Percentiles rank a stretch among this genome's conserved stretches.
phyloP scores from a whole-genome alignment of 352 stramenopile genomes.

The Pythium vanterpoolii region DNA sequence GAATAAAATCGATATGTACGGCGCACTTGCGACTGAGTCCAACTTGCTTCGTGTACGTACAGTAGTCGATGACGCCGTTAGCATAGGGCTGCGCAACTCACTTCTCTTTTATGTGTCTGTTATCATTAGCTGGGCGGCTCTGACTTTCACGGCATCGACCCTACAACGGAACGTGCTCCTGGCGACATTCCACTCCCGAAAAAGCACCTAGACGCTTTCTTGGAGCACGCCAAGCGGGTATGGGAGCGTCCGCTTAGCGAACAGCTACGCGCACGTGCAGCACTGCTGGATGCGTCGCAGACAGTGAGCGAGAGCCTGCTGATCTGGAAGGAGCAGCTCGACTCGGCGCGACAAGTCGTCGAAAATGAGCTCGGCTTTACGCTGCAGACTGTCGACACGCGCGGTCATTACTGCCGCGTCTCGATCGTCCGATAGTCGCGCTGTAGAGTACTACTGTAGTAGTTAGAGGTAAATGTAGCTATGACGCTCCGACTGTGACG shows the following conservation, averaged over 20 bases:
- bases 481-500: neutral
- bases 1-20: conserved; percentile 83
- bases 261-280: conserved; percentile 24
- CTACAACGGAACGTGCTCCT: conserved; percentile 57
- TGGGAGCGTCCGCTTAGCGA: conserved; percentile 64
- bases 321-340: conserved; percentile 29
- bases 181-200: conserved; percentile 76
- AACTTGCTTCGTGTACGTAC: conserved; percentile 56
- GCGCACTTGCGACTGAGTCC: conserved; percentile 66
- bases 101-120: neutral
- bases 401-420: conserved; percentile 24
- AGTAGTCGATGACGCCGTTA: neutral
- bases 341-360: conserved; percentile 19
- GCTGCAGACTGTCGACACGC: conserved; percentile 8
- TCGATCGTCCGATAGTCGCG: conserved; percentile 11
- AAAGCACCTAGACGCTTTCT: conserved; percentile 64
- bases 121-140: conserved; percentile 62
- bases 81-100: neutral
- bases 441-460: neutral
- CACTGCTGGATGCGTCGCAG: neutral
- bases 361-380: conserved; percentile 12
- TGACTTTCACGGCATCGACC: conserved; percentile 84
- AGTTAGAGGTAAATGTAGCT: conserved; percentile 10
- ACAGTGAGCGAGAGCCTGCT: conserved; percentile 16
- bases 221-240: conserved; percentile 60